Percentiles rank a stretch among this genome's conserved stretches.
Conservation (phyloP, 108 stramenopile species). For the Nitzschia sp. region DNA sequence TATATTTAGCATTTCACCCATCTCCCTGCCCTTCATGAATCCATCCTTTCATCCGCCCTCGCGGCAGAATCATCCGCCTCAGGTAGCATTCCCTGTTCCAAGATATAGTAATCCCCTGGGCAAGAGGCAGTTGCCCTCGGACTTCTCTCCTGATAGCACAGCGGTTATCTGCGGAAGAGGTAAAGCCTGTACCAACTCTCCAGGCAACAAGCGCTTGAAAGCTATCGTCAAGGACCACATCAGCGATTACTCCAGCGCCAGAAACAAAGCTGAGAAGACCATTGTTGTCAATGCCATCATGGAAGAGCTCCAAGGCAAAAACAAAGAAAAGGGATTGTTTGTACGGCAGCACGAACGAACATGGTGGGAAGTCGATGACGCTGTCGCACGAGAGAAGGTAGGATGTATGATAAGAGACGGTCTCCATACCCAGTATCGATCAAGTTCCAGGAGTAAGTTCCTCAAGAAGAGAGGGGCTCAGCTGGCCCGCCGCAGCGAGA, state of each 20-base stretch:
- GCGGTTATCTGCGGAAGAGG: slow-evolving; percentile 21
- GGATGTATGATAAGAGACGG: slow-evolving; percentile 21
- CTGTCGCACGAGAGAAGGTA: slow-evolving; percentile 20
- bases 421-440: slow-evolving; percentile 17
- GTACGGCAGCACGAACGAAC: slow-evolving; percentile 11
- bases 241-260: slow-evolving; percentile 2
- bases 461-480: background rate
- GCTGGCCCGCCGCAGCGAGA: too few species aligned
- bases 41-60: background rate
- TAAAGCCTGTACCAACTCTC: background rate
- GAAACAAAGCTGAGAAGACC: slow-evolving; percentile 18
- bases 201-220: slow-evolving; percentile 14
- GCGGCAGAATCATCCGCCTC: background rate
- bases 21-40: too few species aligned
- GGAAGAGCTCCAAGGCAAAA: background rate
- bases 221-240: slow-evolving; percentile 5
- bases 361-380: slow-evolving; percentile 25
- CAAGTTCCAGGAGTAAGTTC: slow-evolving; percentile 22
- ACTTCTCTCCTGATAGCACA: background rate
- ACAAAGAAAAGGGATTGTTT: background rate
- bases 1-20: too few species aligned
- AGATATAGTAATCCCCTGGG: background rate
- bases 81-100: background rate
- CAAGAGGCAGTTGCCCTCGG: slow-evolving; percentile 3
- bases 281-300: slow-evolving; percentile 15